phyloP scores from a whole-genome alignment of 192 early-diverging fungal genomes.

The Umbelopsis sp. region DNA sequence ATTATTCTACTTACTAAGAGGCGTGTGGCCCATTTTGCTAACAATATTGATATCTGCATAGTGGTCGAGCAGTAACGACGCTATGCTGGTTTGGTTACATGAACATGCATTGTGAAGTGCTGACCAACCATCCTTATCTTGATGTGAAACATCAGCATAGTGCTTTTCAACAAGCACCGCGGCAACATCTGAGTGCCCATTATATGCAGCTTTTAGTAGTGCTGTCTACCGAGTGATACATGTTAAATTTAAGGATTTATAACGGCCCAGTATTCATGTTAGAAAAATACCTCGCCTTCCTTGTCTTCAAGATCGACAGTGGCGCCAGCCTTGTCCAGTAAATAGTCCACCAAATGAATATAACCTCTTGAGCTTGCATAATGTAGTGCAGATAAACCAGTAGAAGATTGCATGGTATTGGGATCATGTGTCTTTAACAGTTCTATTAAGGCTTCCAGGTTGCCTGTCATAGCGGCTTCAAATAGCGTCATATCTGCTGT shows the following conservation, averaged over 20 bases:
- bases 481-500: neutral
- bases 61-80: conserved; percentile 54
- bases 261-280: neutral
- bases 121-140: conserved; percentile 74
- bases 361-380: conserved; percentile 59
- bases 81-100: conserved; percentile 53
- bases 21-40: conserved; percentile 63
- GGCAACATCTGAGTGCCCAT: conserved; percentile 58
- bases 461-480: neutral
- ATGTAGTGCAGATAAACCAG: conserved; percentile 59
- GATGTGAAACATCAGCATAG: conserved; percentile 55
- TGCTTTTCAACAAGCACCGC: conserved; percentile 51
- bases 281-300: conserved; percentile 59
- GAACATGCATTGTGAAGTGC: conserved; percentile 74
- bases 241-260: neutral
- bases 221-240: conserved; percentile 51
- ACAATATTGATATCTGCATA: conserved; percentile 54
- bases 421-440: neutral
- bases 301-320: conserved; percentile 58
- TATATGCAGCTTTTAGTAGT: conserved; percentile 66
- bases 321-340: conserved; percentile 58
- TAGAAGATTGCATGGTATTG: conserved; percentile 23
- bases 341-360: conserved; percentile 47
- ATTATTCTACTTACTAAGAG: conserved; percentile 52
- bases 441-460: neutral